Evolutionary conservation across 2,329 filamentous ascomycete genomes (phyloP).

Genomic region (Neonectria hederae): DNA sequence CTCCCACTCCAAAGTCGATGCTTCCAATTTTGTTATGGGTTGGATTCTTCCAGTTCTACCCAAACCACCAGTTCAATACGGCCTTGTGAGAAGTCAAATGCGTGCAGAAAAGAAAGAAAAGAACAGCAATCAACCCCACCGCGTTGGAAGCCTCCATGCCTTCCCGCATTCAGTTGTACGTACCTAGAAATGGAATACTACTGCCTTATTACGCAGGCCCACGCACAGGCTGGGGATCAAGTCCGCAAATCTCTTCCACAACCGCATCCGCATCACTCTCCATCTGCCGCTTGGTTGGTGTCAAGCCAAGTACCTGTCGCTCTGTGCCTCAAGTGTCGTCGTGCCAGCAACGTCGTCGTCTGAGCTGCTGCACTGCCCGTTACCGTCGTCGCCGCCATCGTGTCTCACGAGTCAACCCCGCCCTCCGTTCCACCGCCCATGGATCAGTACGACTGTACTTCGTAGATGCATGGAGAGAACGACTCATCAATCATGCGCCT

Average conservation of each 20-base stretch:
- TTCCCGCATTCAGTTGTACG: slow-evolving; percentile 9
- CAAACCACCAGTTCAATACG: slow-evolving; percentile 10
- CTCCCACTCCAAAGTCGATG: slow-evolving; percentile 6
- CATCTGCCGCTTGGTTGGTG: slow-evolving; percentile 14
- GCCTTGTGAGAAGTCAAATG: not conserved
- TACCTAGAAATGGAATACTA: no score
- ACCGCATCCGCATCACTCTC: slow-evolving; percentile 13
- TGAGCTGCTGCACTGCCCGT: not conserved
- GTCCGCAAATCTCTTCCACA: not conserved
- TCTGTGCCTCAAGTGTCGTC: slow-evolving; percentile 3
- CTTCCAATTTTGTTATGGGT: not conserved
- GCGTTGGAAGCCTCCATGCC: slow-evolving; percentile 3
- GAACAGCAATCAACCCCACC: not conserved
- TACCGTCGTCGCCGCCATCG: not conserved
- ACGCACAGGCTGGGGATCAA: not conserved
- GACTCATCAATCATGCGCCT: slow-evolving; percentile 34
- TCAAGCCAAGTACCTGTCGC: slow-evolving; percentile 15
- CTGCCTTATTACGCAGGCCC: slow-evolving; percentile 15
- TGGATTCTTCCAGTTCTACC: not conserved
- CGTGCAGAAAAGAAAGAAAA: not conserved
- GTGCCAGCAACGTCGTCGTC: slow-evolving; percentile 10
- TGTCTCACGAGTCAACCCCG: slow-evolving; percentile 17
- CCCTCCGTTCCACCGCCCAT: slow-evolving; percentile 23
- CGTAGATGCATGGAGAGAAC: slow-evolving; percentile 20
- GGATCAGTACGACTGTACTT: not conserved